Conservation (phyloP, 2,329 filamentous ascomycete genomes). For the Beauveria scarabaeidicola region DNA sequence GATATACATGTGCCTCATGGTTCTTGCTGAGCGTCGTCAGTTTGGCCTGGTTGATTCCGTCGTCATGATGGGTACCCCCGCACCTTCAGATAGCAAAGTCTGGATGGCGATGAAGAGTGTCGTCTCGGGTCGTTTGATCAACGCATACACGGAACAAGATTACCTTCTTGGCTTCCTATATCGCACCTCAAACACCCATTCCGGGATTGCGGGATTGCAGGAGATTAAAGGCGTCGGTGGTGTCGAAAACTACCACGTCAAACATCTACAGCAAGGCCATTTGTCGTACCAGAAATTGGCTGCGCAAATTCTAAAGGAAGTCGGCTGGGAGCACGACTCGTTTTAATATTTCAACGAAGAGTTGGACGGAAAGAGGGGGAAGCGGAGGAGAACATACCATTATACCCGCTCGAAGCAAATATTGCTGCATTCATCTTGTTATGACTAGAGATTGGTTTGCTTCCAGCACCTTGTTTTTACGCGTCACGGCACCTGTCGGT, state of each 20-base stretch:
- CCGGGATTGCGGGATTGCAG: conserved; percentile 78
- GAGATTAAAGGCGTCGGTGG: conserved; percentile 56
- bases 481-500: not conserved
- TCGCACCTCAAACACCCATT: conserved; percentile 70
- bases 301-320: conserved; percentile 56
- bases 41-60: conserved; percentile 85
- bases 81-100: conserved; percentile 59
- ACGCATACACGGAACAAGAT: conserved; percentile 82
- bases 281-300: conserved; percentile 60
- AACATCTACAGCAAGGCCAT: conserved; percentile 58
- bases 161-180: conserved; percentile 85
- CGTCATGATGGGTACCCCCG: conserved; percentile 74
- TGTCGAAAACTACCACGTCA: conserved; percentile 61
- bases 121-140: conserved; percentile 76
- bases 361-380: not conserved
- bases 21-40: conserved; percentile 67
- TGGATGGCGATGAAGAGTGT: conserved; percentile 75
- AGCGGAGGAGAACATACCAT: not conserved
- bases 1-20: conserved; percentile 76
- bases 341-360: not conserved
- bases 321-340: conserved; percentile 61
- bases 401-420: conserved; percentile 10
- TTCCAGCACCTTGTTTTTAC: conserved; percentile 1
- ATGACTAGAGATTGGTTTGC: conserved; percentile 8
- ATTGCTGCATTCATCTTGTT: conserved; percentile 7